These are phyloP conservation scores for Phytophthora vignae DNA, from an alignment of 352 stramenopile genomes.

Conservation along the genomic window DNA sequence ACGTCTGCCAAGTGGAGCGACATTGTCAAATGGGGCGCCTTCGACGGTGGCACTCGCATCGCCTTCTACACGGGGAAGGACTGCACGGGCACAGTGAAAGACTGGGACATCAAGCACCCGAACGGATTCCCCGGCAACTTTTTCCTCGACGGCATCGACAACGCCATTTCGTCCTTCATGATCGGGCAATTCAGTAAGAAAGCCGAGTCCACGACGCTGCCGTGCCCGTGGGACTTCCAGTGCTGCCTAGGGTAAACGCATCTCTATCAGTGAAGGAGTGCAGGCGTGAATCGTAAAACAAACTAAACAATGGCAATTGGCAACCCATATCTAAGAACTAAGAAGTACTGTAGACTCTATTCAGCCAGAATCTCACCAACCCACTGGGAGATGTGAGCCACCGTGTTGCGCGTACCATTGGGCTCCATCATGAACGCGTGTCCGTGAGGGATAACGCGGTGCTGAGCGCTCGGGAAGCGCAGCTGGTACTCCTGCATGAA, in stretches of 20 bases:
- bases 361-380: constrained; percentile 39
- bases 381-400: constrained; percentile 67
- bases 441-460: constrained; percentile 62
- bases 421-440: constrained; percentile 83
- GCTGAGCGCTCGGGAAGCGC: constrained; percentile 52
- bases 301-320: too few species aligned
- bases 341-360: too few species aligned
- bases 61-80: constrained; percentile 38
- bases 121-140: constrained; percentile 31
- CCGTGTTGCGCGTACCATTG: constrained; percentile 72
- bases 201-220: constrained; percentile 15
- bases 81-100: constrained; percentile 23
- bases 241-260: constrained; percentile 15
- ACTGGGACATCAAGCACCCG: constrained; percentile 30
- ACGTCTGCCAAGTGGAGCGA: constrained; percentile 31
- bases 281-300: too few species aligned
- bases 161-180: constrained; percentile 42
- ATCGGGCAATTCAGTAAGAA: constrained; percentile 36
- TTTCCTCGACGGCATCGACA: constrained; percentile 33
- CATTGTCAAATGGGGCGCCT: constrained; percentile 21
- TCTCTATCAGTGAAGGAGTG: too few species aligned
- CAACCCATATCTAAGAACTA: too few species aligned
- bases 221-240: constrained; percentile 34
- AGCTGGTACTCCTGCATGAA: constrained; percentile 66
- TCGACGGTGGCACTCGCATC: constrained; percentile 26